Conservation (phyloP, 176 grass and related monocot species). For the Triticum urartu region DNA sequence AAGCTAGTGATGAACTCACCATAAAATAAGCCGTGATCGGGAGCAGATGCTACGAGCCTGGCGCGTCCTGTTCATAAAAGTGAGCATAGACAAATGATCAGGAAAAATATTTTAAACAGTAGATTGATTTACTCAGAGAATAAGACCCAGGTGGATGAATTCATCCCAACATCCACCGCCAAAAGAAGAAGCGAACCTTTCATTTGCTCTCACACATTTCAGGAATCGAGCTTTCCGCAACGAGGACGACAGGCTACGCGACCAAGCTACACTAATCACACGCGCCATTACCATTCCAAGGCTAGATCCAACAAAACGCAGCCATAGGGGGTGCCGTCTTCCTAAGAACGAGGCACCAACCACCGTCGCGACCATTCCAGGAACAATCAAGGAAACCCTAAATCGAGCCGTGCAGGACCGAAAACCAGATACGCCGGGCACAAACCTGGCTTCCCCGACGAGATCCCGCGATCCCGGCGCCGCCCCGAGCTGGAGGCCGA, state of each 20-base stretch:
- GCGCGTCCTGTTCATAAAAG: conserved; percentile 4
- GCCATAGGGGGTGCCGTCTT: not conserved
- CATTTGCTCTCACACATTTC: not conserved
- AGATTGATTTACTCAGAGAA: not conserved
- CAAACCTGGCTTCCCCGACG: conserved; percentile 6
- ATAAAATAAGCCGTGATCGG: conserved; percentile 36
- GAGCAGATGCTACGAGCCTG: not conserved
- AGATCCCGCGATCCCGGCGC: conserved; percentile 23
- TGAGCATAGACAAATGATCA: not conserved
- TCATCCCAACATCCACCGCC: not conserved
- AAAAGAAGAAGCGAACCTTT: conserved; percentile 17
- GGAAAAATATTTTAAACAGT: not conserved
- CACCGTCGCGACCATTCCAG: not conserved
- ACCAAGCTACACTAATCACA: not conserved
- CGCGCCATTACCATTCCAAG: not conserved
- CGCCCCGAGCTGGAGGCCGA: not conserved
- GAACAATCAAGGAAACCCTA: conserved; percentile 9
- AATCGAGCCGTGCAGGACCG: not conserved
- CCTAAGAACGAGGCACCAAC: not conserved
- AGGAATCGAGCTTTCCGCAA: not conserved
- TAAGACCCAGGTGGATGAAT: not conserved
- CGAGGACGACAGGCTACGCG: not conserved
- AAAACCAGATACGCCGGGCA: not conserved
- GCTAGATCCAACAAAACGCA: conserved; percentile 16
- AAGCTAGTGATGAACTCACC: conserved; percentile 26